Percentiles rank a stretch among this genome's conserved stretches.
These are phyloP conservation scores for button mushroom (Agaricus bisporus) DNA, from an alignment of 768 basidiomycete genomes.

Conservation along the genomic window DNA sequence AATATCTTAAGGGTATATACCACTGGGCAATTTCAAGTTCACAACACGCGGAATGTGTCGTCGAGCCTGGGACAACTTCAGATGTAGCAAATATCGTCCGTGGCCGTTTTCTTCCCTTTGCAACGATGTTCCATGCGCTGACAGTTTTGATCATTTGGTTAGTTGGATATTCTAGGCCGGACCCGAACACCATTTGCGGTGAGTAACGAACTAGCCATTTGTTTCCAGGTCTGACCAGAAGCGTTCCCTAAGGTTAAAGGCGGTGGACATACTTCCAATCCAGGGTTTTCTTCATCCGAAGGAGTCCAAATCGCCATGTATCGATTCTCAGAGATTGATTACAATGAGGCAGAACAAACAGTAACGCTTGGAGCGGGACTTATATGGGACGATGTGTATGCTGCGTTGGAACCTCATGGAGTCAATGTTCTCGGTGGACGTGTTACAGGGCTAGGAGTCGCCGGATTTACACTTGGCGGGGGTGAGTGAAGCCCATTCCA, in stretches of 20 bases:
- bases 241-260: constrained; percentile 35
- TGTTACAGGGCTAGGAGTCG: constrained; percentile 41
- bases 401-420: constrained; percentile 29
- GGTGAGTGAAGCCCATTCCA: constrained; percentile 26
- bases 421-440: constrained; percentile 45
- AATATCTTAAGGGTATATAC: neutral
- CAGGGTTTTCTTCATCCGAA: constrained; percentile 42
- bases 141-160: neutral
- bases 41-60: constrained; percentile 42
- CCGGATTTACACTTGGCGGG: constrained; percentile 43
- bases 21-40: constrained; percentile 51
- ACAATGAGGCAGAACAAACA: constrained; percentile 23
- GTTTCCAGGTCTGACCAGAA: neutral
- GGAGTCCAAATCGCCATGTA: constrained; percentile 46
- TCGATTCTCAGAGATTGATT: constrained; percentile 29
- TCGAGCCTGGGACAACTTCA: constrained; percentile 48
- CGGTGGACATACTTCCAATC: constrained; percentile 40
- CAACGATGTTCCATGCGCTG: neutral
- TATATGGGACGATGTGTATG: constrained; percentile 48
- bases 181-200: constrained; percentile 51
- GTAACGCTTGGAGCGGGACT: constrained; percentile 26
- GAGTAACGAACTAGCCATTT: constrained; percentile 2
- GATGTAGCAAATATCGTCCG: constrained; percentile 48
- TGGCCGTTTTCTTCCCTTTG: neutral
- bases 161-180: constrained; percentile 43